Conservation (phyloP, 495 filamentous ascomycete species). For the Talaromyces liani region DNA sequence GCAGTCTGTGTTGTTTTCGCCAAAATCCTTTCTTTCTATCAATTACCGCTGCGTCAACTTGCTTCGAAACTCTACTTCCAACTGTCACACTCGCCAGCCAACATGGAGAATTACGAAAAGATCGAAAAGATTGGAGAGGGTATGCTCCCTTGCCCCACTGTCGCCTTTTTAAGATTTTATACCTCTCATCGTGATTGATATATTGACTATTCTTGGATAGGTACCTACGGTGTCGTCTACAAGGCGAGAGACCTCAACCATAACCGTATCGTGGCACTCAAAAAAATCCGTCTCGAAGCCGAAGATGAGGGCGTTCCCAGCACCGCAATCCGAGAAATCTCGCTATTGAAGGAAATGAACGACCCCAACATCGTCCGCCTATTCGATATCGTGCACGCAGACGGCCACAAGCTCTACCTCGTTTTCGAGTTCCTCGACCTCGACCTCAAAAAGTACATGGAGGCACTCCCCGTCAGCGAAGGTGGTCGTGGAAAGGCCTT, state of each 20-base stretch:
- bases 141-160: conserved; percentile 22
- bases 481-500: conserved; percentile 84
- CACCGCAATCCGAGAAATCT: conserved; percentile 95
- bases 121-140: conserved; percentile 99
- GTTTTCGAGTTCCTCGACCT: conserved; percentile 93
- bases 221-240: conserved; percentile 90
- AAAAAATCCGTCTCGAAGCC: conserved; percentile 96
- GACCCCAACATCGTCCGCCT: conserved; percentile 91
- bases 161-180: not conserved
- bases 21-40: not conserved
- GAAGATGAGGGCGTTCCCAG: conserved; percentile 96
- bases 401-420: conserved; percentile 93
- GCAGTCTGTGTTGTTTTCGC: not conserved
- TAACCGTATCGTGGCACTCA: conserved; percentile 84
- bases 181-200: not conserved
- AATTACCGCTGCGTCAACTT: not conserved
- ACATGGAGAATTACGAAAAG: conserved; percentile 99
- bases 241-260: conserved; percentile 79
- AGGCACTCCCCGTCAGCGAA: conserved; percentile 83
- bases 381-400: conserved; percentile 91
- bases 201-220: conserved; percentile 31
- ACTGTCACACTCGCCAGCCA: not conserved
- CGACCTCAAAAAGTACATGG: conserved; percentile 98
- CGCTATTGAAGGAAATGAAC: conserved; percentile 92
- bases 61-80: not conserved